Evolutionary conservation across 2,329 filamentous ascomycete genomes (phyloP).

Genomic region (Colletotrichum brevisporum): DNA sequence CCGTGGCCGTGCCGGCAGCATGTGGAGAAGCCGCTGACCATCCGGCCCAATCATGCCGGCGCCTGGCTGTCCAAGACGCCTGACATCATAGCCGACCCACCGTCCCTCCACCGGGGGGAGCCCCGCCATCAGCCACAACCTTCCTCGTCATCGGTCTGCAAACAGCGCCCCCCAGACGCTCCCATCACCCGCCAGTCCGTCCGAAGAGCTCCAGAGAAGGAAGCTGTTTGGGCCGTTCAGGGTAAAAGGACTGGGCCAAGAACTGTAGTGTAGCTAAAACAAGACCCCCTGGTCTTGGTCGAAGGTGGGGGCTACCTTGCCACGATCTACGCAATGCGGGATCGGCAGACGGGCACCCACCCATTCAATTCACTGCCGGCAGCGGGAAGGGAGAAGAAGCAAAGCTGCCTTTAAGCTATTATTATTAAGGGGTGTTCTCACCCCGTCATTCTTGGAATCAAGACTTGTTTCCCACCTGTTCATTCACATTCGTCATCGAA

Average conservation of each 20-base stretch:
- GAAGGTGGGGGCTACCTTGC: constrained; percentile 17
- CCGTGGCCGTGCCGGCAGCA: constrained; percentile 21
- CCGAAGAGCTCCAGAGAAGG: not conserved
- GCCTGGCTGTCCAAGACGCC: constrained; percentile 17
- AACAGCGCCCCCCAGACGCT: constrained; percentile 34
- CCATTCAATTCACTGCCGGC: constrained; percentile 20
- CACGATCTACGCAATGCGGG: constrained; percentile 35
- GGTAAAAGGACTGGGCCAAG: constrained; percentile 3
- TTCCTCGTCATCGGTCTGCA: constrained; percentile 37
- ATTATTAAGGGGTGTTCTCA: constrained; percentile 22
- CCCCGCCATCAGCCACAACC: constrained; percentile 35
- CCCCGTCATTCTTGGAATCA: not conserved
- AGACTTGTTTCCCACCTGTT: not conserved
- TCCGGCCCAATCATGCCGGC: constrained; percentile 26
- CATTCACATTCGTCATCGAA: not conserved
- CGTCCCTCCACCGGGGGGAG: not conserved
- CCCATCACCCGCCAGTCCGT: constrained; percentile 16
- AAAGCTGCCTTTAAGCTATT: constrained; percentile 10
- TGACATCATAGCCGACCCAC: constrained; percentile 37
- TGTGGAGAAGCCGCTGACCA: constrained; percentile 16
- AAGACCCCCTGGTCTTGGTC: constrained; percentile 1
- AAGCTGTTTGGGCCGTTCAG: not conserved
- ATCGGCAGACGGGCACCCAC: constrained; percentile 20
- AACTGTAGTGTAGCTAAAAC: not conserved
- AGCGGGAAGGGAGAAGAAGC: not conserved